Base-by-base conservation (phyloP, 805 yeast genomes). In the Myxozyma geophila region DNA sequence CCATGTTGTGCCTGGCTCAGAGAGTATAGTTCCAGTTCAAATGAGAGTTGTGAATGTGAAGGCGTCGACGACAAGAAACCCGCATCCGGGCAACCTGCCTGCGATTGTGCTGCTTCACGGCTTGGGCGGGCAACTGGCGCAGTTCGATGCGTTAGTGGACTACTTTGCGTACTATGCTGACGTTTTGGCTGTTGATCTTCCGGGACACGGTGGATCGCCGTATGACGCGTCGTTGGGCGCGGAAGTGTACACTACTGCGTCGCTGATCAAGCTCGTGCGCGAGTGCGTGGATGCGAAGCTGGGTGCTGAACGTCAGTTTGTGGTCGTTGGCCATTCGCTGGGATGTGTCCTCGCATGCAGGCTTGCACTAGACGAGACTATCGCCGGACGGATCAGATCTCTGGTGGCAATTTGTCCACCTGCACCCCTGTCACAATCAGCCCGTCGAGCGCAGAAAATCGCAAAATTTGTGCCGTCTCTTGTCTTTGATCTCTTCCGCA, bases 41-140 rank as follows among this genome's bases (percentile, higher is more conserved):
- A 43, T 64, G 15, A 48, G 66, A 1, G 59, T 51, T 7, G 68
- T 64, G 23, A 40, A 43, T 40, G 54, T 62, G 8, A 9, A 43
- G 6, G 66, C 61, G 6, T 15, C 66, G 28, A 40, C 68, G 19
- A 15, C 59, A 15, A 54, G 68, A 19, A 64, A 64, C 44, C 61
- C 66, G 9, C 58, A 52, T 40, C 66, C 68, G 7, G 63, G 60
- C 7, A n/a, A 37, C 19, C 52, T 85, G 47, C 96, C 96, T 0
- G 77, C 86, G 1, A 74, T 88, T 6, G 75, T 90, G 1, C 83
- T 91, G 61, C 72, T 92, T 19, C 98, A 92, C 77, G 98, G 98
- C 0, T 75, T 93, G 21, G 98, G 98, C 1, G 98, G 98, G 1
- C 93, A 87, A 70, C 78, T 89, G 73, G 84, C 90, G 23, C 97